Base-by-base conservation (phyloP, 441 rosid genomes). In the Pelargonium cotyledonis region DNA sequence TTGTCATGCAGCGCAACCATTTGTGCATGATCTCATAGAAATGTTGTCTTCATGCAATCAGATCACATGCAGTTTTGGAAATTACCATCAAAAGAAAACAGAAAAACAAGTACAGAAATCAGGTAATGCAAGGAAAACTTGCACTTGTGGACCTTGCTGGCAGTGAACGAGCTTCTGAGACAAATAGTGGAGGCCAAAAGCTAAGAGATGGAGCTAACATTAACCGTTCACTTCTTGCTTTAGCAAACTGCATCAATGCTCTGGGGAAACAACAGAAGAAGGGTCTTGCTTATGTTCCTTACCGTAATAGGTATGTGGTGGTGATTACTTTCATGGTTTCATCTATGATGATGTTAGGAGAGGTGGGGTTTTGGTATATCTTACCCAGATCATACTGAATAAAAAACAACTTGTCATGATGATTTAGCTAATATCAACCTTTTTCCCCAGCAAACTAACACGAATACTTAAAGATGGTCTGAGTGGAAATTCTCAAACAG, bases 141-240 rank as follows among this genome's bases (percentile, higher is more conserved):
- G 93, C 98, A 66, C 98, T 93, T 73, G 97, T 93, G 65, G 98
- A 93, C 83, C 98, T 93, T 78, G 98, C 98, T 72, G 97, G 98
- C 63, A 93, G 97, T 82, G 98, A 93, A 82, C 84, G 97, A 77
- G 95, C 98, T 66, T 84, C 96, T 65, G 98, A 93, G 81, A 86
- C 97, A 23, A 93, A 93, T 75, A 89, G 77, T 65, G 94, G 89
- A 35, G 98, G 97, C 67, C 91, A 88, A 76, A 93, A 91, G 83
- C 84, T 93, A 70, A 89, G 97, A 70, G 98, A 91, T 82, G 98
- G 98, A 69, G 98, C 96, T 51, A 93, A 91, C 47, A 93, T 93
- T 57, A 91, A 93, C 70, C 90, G 97, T 60, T 93, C 98, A 4
- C 98, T 93, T 79, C 96, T 93, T 72, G 97, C 98, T 66, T 80